These are phyloP conservation scores for Alternaria sp. DNA, from an alignment of 2,329 filamentous ascomycete species.

Conservation along the genomic window DNA sequence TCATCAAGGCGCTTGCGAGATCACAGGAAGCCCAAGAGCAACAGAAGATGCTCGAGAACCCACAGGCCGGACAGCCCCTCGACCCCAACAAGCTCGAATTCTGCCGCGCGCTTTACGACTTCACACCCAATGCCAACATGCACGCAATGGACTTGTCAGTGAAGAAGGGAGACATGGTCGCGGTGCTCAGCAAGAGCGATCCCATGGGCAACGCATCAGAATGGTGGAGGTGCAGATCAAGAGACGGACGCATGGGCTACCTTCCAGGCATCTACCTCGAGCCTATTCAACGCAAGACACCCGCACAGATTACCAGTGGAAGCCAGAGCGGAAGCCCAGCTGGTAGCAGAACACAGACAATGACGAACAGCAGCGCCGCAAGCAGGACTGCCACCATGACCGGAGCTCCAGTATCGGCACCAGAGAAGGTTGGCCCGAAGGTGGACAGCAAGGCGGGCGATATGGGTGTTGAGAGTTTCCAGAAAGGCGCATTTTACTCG, in stretches of 20 bases:
- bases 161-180: conserved; percentile 94
- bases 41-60: conserved; percentile 60
- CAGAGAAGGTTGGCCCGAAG: conserved; percentile 52
- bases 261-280: conserved; percentile 91
- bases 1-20: conserved; percentile 83
- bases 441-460: conserved; percentile 67
- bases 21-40: conserved; percentile 84
- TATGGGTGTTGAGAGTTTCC: conserved; percentile 72
- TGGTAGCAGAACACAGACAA: conserved; percentile 62
- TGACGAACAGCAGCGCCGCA: conserved; percentile 55
- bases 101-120: conserved; percentile 93
- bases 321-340: conserved; percentile 50
- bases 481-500: conserved; percentile 73
- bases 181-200: conserved; percentile 90
- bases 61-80: conserved; percentile 61
- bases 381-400: conserved; percentile 55
- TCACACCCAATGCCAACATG: conserved; percentile 75
- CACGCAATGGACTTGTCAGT: conserved; percentile 86
- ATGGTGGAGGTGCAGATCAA: conserved; percentile 94
- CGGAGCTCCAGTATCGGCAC: conserved; percentile 52
- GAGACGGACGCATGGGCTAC: conserved; percentile 90
- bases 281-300: conserved; percentile 66
- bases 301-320: conserved; percentile 54
- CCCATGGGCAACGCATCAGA: conserved; percentile 90
- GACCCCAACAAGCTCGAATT: conserved; percentile 95